Base-by-base conservation (phyloP, 345 rosid species). In the Raphanus raphanistrum region DNA sequence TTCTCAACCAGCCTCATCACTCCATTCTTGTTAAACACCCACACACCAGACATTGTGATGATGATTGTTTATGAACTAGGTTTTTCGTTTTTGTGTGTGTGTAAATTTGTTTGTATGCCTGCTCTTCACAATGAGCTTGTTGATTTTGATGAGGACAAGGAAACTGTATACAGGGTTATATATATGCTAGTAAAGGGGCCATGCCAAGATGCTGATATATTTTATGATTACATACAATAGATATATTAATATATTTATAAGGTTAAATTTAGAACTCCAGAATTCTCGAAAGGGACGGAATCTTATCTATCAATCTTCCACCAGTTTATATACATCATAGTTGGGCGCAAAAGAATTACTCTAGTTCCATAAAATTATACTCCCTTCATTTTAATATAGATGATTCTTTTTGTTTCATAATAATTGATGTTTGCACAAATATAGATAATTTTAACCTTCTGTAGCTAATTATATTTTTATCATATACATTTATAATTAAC, bases 31-130 rank as follows among this genome's bases (percentile, higher is more conserved):
- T 84, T 62, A 79, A 94, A 89, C 61, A 82, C 80, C 97, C 94
- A 92, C 35, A 94, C 98, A 28, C 98, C 98, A 33, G 94, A 61
- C 99, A 94, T 94, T 70, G 35, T 77, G 31, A 45, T 43, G 6
- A 79, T 45, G 3, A 36, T 63, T 28, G 35, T 55, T 26, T 72
- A 73, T 15, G 65, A 26, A 11, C 12, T 70, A 31, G 64, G 59
- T 31, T 28, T 43, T 58, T 17, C 71, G 85, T 72, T 54, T 78
- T 82, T 79, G 13, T 43, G 5, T 43, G 52, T 43, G 52, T 43
- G 12, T 17, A 5, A 5, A 11, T 45, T 48, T 69, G 41, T 32
- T 54, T 55, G 21, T 66, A 26, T 27, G 67, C 28, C 41, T 36
- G 43, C 32, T 70, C 64, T 77, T 61, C 2, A 61, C 6, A 54